Evolutionary conservation across 306 rosid species (phyloP), one percentile per base, ranked within the genome.

Genomic region (Acacia acuminata): DNA sequence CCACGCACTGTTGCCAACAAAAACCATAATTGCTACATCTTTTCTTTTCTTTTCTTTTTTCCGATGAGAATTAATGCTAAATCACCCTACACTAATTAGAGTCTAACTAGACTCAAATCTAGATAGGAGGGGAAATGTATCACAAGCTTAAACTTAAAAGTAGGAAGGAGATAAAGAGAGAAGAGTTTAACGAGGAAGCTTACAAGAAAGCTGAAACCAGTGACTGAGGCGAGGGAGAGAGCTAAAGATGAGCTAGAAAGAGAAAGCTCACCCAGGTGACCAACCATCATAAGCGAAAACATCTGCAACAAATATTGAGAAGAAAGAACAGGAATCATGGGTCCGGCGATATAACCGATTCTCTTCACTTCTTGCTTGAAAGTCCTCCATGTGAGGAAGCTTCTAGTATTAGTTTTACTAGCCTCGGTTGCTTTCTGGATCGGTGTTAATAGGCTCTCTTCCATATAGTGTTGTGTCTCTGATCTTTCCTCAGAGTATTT

Each of bases 151-250:
- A 48, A 14, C 19, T 14, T 15, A 14, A 48, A 48, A 15, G 19
- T 15, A 4, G 42, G 1, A 48, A 48, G 55, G 19, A 48, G 20
- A 48, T 48, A 20, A 8, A 20, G 20, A 16, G 19, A 5, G 32
- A 16, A 34, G 19, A 9, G 30, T 3, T 3, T 38, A 63, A 30
- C 0, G 15, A 55, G 3, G 9, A 17, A 20, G 16, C 88, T 84
- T 68, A 86, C 89, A 15, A 88, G 81, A 36, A 88, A 32, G 27
- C 91, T 86, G 63, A 86, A 86, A n/a, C 90, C 91, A 11, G 87
- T 82, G 87, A 77, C 90, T 0, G 72, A 61, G 7, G 85, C 16
- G 14, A 88, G 73, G 40, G 91, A 88, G 53, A 82, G 50, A 65
- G 88, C 88, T 5, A 88, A 50, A 32, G 89, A 73, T 22, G 89